phyloP scores from a whole-genome alignment of 1,284 basidiomycete genomes.

The Cryptococcus sp. region DNA sequence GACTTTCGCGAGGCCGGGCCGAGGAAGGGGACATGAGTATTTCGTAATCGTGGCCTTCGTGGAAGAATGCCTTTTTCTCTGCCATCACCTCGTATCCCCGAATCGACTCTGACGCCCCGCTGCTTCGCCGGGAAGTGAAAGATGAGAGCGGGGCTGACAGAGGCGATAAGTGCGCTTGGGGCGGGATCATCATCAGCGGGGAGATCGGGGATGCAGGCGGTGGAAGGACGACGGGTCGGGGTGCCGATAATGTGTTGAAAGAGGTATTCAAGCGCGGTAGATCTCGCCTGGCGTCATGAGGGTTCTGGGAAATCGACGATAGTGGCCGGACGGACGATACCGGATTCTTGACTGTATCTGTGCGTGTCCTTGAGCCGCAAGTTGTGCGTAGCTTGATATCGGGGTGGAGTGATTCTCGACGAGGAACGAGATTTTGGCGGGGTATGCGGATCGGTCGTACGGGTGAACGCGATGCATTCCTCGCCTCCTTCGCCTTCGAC shows the following conservation, averaged over 20 bases:
- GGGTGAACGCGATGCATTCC: not conserved
- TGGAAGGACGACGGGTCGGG: constrained; percentile 14
- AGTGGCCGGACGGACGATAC: constrained; percentile 13
- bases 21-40: constrained; percentile 43
- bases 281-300: not conserved
- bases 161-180: constrained; percentile 21
- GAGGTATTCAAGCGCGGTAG: constrained; percentile 7
- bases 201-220: constrained; percentile 21
- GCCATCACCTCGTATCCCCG: constrained; percentile 38
- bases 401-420: not conserved
- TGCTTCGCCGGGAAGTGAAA: not conserved
- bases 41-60: constrained; percentile 45
- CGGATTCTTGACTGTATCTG: constrained; percentile 7
- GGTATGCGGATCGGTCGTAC: not conserved
- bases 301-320: constrained; percentile 25
- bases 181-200: constrained; percentile 34
- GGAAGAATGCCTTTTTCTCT: constrained; percentile 47
- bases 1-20: constrained; percentile 26
- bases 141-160: constrained; percentile 5
- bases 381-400: constrained; percentile 2
- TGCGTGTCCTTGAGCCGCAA: not conserved
- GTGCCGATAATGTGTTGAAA: constrained; percentile 9
- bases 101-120: constrained; percentile 27
- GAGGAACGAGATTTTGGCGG: not conserved
- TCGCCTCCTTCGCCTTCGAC: not conserved